phyloP scores from a whole-genome alignment of 2,329 filamentous ascomycete species.

The Diaporthe nobilis region DNA sequence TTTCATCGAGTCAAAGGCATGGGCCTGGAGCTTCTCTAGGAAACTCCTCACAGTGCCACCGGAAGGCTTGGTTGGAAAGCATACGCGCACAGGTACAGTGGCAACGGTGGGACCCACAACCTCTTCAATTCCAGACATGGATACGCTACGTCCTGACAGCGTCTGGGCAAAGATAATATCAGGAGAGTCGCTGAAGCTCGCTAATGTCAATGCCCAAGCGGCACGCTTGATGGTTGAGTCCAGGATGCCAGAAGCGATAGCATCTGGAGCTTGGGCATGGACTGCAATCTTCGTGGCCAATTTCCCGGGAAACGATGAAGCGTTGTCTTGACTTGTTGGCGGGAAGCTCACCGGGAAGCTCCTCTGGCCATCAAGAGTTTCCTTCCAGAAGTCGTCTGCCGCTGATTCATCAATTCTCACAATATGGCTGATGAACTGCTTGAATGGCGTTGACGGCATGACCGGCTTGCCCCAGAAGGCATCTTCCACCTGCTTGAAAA shows the following conservation, averaged over 20 bases:
- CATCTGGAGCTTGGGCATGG: constrained; percentile 56
- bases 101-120: constrained; percentile 61
- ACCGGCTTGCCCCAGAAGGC: constrained; percentile 51
- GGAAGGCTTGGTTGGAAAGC: constrained; percentile 51
- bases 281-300: constrained; percentile 61
- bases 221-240: constrained; percentile 65
- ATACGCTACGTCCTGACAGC: constrained; percentile 14
- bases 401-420: constrained; percentile 45
- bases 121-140: constrained; percentile 20
- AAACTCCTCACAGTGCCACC: constrained; percentile 54
- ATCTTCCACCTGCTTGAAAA: constrained; percentile 63
- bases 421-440: constrained; percentile 59
- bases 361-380: background rate
- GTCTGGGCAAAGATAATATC: constrained; percentile 20
- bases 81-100: constrained; percentile 70
- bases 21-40: constrained; percentile 68
- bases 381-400: background rate
- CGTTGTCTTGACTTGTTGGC: background rate
- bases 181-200: background rate
- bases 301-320: background rate
- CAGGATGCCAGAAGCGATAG: constrained; percentile 41
- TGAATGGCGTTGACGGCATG: constrained; percentile 42
- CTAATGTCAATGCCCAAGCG: constrained; percentile 13
- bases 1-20: constrained; percentile 70
- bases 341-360: background rate